A percentile compares a stretch with the other conserved stretches of the same genome.
Conservation (phyloP, 805 yeast genomes). For the Wickerhamiella domercqiae region DNA sequence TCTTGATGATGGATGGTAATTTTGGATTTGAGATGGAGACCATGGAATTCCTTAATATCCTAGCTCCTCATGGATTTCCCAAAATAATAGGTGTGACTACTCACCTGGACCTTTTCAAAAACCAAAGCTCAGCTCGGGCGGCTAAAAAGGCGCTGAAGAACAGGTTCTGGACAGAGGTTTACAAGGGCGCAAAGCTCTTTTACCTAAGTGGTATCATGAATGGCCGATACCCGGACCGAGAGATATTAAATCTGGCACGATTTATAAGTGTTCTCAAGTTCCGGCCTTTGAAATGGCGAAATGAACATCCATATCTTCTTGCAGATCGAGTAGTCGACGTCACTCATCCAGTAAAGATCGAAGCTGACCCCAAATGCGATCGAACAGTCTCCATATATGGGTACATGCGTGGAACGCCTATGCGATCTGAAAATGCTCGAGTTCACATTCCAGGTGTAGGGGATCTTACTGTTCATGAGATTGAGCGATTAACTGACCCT, state of each 20-base stretch:
- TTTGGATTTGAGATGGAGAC: conserved; percentile 99
- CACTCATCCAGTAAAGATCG: conserved; percentile 78
- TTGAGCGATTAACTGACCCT: conserved; percentile 92
- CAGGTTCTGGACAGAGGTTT: conserved; percentile 97
- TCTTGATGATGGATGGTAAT: conserved; percentile 85
- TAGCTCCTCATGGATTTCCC: conserved; percentile 99
- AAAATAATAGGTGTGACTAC: conserved; percentile 90
- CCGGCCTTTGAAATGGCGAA: conserved; percentile 98
- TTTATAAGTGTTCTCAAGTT: conserved; percentile 96
- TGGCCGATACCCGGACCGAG: conserved; percentile 96
- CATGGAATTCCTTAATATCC: conserved; percentile 91
- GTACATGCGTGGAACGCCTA: conserved; percentile 84
- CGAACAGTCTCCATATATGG: conserved; percentile 87
- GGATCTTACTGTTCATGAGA: conserved; percentile 56
- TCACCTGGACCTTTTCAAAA: conserved; percentile 85
- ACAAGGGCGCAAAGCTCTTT: conserved; percentile 92
- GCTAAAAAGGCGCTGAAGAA: conserved; percentile 84
- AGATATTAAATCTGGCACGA: conserved; percentile 76
- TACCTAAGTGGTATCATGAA: conserved; percentile 89
- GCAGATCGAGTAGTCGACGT: conserved; percentile 87
- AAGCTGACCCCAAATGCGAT: conserved; percentile 67
- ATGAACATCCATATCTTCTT: conserved; percentile 88
- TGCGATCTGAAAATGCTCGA: conserved; percentile 49
- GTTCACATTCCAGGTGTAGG: conserved; percentile 96
- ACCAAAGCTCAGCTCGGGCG: conserved; percentile 75